Evolutionary conservation across 179 eudicot species (phyloP).

Genomic region (Sideroxylon spinosum): DNA sequence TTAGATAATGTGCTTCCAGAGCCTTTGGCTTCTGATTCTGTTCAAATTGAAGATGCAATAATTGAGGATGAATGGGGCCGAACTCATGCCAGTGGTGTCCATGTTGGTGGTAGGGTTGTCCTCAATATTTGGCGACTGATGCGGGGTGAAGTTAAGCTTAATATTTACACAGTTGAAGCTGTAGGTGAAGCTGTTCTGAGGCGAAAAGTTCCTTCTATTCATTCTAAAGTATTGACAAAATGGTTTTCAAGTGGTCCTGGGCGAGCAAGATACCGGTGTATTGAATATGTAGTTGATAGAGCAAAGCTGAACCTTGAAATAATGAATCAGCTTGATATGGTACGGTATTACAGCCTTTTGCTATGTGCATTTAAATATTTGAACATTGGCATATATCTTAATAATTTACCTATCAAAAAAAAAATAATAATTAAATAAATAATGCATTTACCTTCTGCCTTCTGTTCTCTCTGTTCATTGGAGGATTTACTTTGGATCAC

Average conservation of each 20-base stretch:
- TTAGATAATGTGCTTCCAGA: conserved; percentile 37
- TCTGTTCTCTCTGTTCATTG: not conserved
- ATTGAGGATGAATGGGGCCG: conserved; percentile 99
- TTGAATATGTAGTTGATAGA: conserved; percentile 57
- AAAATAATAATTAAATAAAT: no score
- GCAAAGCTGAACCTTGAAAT: conserved; percentile 72
- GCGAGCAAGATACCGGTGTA: conserved; percentile 72
- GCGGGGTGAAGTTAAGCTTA: conserved; percentile 79
- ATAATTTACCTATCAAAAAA: no score
- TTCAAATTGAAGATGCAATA: conserved; percentile 40
- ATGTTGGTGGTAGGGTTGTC: conserved; percentile 88
- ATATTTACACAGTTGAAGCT: conserved; percentile 78
- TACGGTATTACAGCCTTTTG: conserved; percentile 8
- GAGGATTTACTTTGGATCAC: not conserved
- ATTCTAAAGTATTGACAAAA: conserved; percentile 48
- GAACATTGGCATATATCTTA: not conserved
- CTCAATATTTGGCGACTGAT: conserved; percentile 88
- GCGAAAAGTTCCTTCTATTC: conserved; percentile 66
- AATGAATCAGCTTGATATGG: conserved; percentile 82
- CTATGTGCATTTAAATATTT: not conserved
- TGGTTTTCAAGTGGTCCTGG: conserved; percentile 92
- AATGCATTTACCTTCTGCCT: no score
- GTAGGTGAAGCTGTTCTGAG: conserved; percentile 88
- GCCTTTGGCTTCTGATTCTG: conserved; percentile 44
- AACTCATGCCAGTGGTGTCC: conserved; percentile 94